These are phyloP conservation scores for Tetrahymena elliotti DNA, from an alignment of 73 alveolate species.

Conservation along the genomic window DNA sequence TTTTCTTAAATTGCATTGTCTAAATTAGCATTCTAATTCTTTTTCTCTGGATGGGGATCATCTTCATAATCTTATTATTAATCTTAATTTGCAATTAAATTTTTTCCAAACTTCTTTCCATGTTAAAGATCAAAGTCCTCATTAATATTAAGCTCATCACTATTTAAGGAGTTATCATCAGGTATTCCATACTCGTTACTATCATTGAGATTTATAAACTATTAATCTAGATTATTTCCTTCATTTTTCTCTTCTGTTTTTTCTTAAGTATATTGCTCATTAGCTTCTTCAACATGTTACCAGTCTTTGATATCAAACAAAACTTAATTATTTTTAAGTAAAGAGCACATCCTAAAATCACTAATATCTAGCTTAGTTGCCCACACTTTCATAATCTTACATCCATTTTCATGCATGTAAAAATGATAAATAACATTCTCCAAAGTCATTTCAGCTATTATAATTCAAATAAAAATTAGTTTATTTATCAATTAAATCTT, in stretches of 20 bases:
- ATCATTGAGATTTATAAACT: neutral
- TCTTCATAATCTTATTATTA: neutral
- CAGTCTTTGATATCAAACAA: neutral
- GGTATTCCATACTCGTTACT: neutral
- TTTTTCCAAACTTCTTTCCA: neutral
- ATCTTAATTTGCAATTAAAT: neutral
- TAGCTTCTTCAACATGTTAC: neutral
- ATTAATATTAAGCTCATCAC: neutral
- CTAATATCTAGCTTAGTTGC: neutral
- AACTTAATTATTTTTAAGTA: neutral
- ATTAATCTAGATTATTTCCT: neutral
- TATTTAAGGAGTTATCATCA: neutral
- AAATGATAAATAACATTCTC: neutral
- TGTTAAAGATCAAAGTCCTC: neutral
- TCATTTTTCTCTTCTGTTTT: neutral
- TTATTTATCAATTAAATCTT: too few relatives aligned
- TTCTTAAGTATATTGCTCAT: neutral
- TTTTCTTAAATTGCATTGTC: neutral
- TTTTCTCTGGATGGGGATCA: neutral
- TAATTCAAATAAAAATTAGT: neutral
- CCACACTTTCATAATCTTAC: neutral
- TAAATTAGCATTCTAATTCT: neutral
- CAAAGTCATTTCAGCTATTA: neutral
- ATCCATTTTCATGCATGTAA: neutral
- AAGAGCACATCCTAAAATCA: neutral